phyloP scores from a whole-genome alignment of 2,329 filamentous ascomycete species.

The Orbilia javanica region DNA sequence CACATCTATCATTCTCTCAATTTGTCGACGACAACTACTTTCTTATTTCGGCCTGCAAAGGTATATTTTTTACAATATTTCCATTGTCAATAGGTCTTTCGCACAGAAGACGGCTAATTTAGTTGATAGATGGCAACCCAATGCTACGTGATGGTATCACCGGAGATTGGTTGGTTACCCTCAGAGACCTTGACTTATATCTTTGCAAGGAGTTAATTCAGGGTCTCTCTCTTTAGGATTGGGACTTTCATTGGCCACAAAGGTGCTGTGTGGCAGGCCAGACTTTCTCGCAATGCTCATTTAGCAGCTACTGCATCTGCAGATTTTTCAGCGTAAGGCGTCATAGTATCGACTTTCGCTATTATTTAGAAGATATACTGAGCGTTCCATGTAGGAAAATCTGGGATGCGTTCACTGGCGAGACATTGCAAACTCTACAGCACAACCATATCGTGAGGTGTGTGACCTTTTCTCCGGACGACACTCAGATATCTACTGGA shows the following conservation, averaged over 20 bases:
- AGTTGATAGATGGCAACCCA: constrained; percentile 84
- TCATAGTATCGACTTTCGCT: background rate
- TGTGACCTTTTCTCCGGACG: constrained; percentile 86
- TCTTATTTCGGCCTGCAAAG: constrained; percentile 92
- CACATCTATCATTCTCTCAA: constrained; percentile 89
- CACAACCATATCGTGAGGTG: constrained; percentile 96
- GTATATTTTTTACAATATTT: constrained; percentile 68
- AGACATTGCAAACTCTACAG: constrained; percentile 85
- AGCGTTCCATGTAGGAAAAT: constrained; percentile 76
- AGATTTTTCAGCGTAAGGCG: constrained; percentile 89
- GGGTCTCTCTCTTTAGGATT: constrained; percentile 71
- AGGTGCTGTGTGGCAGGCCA: constrained; percentile 95
- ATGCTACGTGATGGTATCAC: constrained; percentile 98
- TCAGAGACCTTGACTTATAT: background rate
- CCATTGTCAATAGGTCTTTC: background rate
- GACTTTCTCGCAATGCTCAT: constrained; percentile 86
- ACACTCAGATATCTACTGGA: constrained; percentile 89
- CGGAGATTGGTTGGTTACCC: constrained; percentile 81
- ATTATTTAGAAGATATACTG: constrained; percentile 61
- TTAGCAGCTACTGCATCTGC: constrained; percentile 93
- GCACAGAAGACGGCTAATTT: constrained; percentile 15
- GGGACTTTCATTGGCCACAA: constrained; percentile 98
- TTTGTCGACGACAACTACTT: constrained; percentile 87
- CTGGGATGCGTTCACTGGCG: constrained; percentile 96
- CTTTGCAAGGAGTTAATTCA: constrained; percentile 37